phyloP scores from a whole-genome alignment of 78 protist species.

The Corallochytrium limacisporum region DNA sequence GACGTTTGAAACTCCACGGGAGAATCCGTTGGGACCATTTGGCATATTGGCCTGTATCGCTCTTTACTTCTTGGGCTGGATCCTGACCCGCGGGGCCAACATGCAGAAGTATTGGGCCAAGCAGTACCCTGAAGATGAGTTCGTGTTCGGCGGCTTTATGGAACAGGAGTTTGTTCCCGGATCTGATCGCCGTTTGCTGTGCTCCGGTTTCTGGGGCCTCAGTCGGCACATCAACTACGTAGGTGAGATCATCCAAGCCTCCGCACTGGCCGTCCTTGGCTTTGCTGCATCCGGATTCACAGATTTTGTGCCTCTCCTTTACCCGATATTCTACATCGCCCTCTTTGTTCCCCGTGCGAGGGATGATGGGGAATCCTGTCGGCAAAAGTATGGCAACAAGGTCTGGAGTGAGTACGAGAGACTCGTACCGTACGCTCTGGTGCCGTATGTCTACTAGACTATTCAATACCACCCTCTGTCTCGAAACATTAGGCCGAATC shows the following conservation, averaged over 20 bases:
- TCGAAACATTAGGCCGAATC: too few relatives aligned
- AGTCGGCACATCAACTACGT: constrained; percentile 2
- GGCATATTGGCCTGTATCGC: neutral
- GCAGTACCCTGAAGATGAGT: too few relatives aligned
- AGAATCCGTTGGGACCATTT: neutral
- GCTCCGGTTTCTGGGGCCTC: constrained; percentile 4
- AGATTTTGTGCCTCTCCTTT: neutral
- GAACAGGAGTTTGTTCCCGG: neutral
- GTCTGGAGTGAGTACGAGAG: too few relatives aligned
- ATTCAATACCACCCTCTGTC: too few relatives aligned
- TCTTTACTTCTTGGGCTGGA: neutral
- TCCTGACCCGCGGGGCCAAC: constrained; percentile 3
- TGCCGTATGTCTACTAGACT: too few relatives aligned
- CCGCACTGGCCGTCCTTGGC: neutral
- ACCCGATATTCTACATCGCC: constrained; percentile 1
- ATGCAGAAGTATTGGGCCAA: neutral
- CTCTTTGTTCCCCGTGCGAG: neutral
- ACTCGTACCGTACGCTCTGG: too few relatives aligned
- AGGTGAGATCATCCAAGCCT: constrained; percentile 1
- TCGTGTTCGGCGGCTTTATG: neutral
- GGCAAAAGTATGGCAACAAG: too few relatives aligned
- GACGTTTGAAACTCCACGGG: too few relatives aligned
- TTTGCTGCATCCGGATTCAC: neutral
- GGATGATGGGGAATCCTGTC: too few relatives aligned
- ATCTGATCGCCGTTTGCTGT: neutral